Evolutionary conservation across 805 yeast genomes (phyloP).

Genomic region (Zygoascus biomembranicola): DNA sequence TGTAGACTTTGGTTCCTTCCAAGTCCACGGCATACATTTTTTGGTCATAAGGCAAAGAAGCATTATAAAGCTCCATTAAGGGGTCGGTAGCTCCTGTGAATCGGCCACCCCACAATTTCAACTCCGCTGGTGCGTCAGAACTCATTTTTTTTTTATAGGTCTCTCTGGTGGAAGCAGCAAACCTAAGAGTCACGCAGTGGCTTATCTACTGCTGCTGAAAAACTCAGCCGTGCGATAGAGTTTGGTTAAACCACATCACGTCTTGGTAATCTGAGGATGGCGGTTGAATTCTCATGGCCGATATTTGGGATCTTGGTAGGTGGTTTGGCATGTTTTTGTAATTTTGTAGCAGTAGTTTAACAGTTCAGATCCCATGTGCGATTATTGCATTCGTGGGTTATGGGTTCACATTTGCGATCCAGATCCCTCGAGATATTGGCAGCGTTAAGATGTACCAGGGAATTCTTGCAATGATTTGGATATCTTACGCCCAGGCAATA

Average conservation of each 20-base stretch:
- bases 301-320: constrained; percentile 20
- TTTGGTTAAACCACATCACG: background rate
- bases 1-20: constrained; percentile 89
- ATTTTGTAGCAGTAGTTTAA: background rate
- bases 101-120: constrained; percentile 95
- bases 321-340: background rate
- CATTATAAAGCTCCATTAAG: constrained; percentile 93
- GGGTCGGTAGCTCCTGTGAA: constrained; percentile 96
- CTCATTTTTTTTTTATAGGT: background rate
- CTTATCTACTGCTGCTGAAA: background rate
- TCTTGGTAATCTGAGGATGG: constrained; percentile 4
- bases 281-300: constrained; percentile 22
- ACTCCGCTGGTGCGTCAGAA: constrained; percentile 37
- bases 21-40: constrained; percentile 92
- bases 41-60: constrained; percentile 92
- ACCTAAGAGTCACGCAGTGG: background rate
- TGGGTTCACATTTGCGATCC: constrained; percentile 51
- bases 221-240: background rate
- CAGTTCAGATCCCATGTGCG: constrained; percentile 54
- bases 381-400: constrained; percentile 40
- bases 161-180: background rate
- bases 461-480: constrained; percentile 53
- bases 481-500: constrained; percentile 67
- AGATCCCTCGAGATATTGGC: constrained; percentile 31
- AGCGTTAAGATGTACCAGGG: constrained; percentile 42